Evolutionary conservation across 2,329 filamentous ascomycete genomes (phyloP).

Genomic region (Aspergillus neotritici): DNA sequence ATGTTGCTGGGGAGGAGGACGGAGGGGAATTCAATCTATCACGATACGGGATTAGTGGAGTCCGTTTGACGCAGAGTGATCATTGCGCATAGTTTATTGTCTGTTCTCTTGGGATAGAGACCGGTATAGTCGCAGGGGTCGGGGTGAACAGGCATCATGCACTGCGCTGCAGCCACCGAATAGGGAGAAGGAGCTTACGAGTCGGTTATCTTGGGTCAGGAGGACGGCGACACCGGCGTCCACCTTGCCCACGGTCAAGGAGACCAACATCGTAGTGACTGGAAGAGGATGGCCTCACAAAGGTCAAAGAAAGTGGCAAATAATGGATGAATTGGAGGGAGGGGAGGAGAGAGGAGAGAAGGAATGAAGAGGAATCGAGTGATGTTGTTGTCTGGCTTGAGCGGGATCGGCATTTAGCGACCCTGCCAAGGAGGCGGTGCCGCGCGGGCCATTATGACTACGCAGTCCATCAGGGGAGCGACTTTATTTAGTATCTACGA

Average conservation of each 20-base stretch:
- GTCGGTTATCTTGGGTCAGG: constrained; percentile 89
- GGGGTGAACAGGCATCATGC: constrained; percentile 1
- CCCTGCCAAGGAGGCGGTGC: constrained; percentile 23
- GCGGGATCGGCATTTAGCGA: constrained; percentile 29
- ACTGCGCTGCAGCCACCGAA: background rate
- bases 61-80: constrained; percentile 6
- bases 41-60: constrained; percentile 3
- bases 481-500: too few species aligned
- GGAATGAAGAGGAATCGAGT: constrained; percentile 1
- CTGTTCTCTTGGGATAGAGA: background rate
- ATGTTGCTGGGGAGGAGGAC: constrained; percentile 95
- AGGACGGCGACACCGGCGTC: constrained; percentile 97
- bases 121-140: background rate
- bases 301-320: constrained; percentile 10
- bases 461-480: background rate
- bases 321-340: constrained; percentile 8
- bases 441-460: constrained; percentile 14
- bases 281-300: background rate
- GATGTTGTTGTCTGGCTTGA: too few species aligned
- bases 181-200: constrained; percentile 56
- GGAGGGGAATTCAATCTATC: constrained; percentile 94
- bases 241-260: constrained; percentile 97
- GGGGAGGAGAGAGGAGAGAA: background rate
- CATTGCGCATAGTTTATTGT: background rate
- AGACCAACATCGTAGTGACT: constrained; percentile 74